Evolutionary conservation across 73 alveolate genomes (phyloP).

Genomic region (Uronychia binucleata): DNA sequence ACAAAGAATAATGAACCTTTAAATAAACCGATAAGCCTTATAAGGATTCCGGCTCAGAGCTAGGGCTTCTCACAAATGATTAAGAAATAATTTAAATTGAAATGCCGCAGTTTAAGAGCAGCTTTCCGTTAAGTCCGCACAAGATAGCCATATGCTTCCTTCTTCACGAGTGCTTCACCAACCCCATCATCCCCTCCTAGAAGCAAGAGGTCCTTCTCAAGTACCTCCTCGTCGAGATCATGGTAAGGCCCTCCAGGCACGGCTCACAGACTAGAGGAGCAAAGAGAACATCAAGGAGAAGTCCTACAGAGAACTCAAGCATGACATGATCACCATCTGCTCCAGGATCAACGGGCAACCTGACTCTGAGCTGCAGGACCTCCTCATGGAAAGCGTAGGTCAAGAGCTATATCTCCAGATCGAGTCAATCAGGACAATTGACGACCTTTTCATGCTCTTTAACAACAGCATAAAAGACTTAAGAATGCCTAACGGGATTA

Average conservation of each 20-base stretch:
- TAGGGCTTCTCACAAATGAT: too few species aligned
- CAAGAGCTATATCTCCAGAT: background rate
- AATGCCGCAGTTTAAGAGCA: slow-evolving; percentile 26
- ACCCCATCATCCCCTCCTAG: slow-evolving; percentile 2
- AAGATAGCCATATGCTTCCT: slow-evolving; percentile 36
- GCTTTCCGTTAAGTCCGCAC: slow-evolving; percentile 36
- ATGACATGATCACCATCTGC: background rate
- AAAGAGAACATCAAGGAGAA: background rate
- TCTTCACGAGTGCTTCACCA: slow-evolving; percentile 24
- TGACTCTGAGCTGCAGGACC: background rate
- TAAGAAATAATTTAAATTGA: slow-evolving; percentile 1
- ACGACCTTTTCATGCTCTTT: background rate
- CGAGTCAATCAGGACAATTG: background rate
- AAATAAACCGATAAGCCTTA: too few species aligned
- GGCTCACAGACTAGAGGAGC: slow-evolving; percentile 15
- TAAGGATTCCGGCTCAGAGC: too few species aligned
- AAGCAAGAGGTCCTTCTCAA: slow-evolving; percentile 35
- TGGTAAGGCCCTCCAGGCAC: slow-evolving; percentile 4
- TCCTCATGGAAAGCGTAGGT: background rate
- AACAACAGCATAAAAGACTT: background rate
- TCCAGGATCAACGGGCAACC: background rate
- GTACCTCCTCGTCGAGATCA: slow-evolving; percentile 32
- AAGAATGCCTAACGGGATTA: background rate
- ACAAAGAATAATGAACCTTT: too few species aligned
- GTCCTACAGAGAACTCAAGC: background rate